Evolutionary conservation across 768 basidiomycete genomes (phyloP), one percentile per base, ranked within the genome.

Genomic region (Mycena galericulata): DNA sequence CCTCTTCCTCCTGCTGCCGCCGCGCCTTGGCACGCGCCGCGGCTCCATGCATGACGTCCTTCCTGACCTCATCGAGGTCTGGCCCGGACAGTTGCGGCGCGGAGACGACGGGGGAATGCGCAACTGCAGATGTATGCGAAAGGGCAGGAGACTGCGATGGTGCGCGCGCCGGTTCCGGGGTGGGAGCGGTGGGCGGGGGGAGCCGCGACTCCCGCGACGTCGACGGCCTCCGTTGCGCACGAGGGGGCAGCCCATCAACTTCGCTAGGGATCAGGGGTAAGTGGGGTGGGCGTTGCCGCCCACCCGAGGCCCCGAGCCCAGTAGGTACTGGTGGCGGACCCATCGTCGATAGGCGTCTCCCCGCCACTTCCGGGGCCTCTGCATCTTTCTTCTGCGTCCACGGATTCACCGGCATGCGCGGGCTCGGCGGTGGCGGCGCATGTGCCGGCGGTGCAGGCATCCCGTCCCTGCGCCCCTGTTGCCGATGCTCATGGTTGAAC

Each of bases 1-100:
- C 91, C 68, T 90, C 91, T 75, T 97, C 96, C 72, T 96, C 95
- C 56, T 92, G 86, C 73, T 93, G 90, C 51, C 94, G 83, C 60
- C 95, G 84, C 68, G 91, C 87, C 74, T 89, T 91, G 8, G 95
- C 95, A 43, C 94, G 87, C 68, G 93, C 94, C 2, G 95, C 95
- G 8, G 93, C 93, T 61, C 79, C 87, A 67, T 95, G 94, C 95
- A 96, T 96, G 20, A 90, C 81, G 50, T 89, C 88, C 76, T 92
- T 92, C 64, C 87, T 85, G n/a, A 82, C 87, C 57, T 88, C 88
- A 56, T 94, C 92, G 32, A 92, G 74, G 62, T 89, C 88, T 36
- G 81, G 74, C 3, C 82, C 76, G 27, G 75, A 74, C 10, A 82
- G 62, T 40, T 74, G 74, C 27, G 84, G 80, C 26, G 82, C 74